These are phyloP conservation scores for Coemansia sp. DNA, from an alignment of 192 early-diverging fungal genomes.

Conservation along the genomic window DNA sequence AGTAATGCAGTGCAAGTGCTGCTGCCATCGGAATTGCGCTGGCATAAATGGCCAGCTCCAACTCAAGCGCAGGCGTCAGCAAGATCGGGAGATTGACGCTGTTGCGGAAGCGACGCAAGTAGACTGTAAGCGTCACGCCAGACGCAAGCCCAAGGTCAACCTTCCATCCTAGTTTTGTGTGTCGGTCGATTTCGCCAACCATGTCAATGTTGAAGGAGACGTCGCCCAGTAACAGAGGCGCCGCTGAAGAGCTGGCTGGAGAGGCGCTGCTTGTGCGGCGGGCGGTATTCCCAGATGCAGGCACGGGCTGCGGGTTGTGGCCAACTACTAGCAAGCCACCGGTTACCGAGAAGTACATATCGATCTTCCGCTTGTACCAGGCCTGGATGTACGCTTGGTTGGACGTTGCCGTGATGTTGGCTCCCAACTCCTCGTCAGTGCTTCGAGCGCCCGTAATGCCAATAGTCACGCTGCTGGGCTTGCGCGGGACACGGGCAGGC, in stretches of 20 bases:
- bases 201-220: conserved; percentile 12
- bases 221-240: conserved; percentile 12
- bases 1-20: conserved; percentile 57
- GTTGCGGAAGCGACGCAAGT: conserved; percentile 68
- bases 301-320: neutral
- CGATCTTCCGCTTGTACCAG: conserved; percentile 20
- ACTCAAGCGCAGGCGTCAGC: conserved; percentile 59
- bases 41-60: conserved; percentile 56
- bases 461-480: conserved; percentile 26
- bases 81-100: conserved; percentile 64
- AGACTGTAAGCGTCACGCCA: conserved; percentile 61
- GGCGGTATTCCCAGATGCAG: neutral
- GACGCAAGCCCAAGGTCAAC: conserved; percentile 61
- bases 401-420: conserved; percentile 11
- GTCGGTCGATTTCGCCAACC: conserved; percentile 10
- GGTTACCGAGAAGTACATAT: conserved; percentile 25
- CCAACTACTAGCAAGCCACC: conserved; percentile 11
- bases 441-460: conserved; percentile 3
- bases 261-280: neutral
- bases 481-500: neutral
- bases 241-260: neutral
- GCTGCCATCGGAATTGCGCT: conserved; percentile 56
- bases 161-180: conserved; percentile 57
- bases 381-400: conserved; percentile 17
- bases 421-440: conserved; percentile 3